phyloP scores from a whole-genome alignment of 78 protist genomes.

The Anaeramoeba flamelloides region DNA sequence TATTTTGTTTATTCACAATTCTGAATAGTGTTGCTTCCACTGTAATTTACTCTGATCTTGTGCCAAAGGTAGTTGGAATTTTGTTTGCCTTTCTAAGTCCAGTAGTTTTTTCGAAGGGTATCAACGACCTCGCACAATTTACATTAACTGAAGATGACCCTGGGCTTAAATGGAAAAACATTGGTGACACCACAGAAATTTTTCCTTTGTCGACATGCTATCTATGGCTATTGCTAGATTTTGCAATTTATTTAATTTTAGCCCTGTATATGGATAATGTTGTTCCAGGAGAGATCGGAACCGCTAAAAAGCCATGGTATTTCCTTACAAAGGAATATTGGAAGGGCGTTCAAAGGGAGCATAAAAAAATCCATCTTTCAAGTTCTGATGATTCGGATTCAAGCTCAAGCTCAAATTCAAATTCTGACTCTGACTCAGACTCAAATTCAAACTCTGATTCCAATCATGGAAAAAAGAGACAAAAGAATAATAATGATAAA shows the following conservation, averaged over 20 bases:
- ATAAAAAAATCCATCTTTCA: too few relatives aligned
- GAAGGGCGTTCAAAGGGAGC: too few relatives aligned
- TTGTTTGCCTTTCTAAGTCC: conserved; percentile 10
- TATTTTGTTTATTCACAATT: conserved; percentile 4
- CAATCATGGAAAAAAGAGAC: background rate
- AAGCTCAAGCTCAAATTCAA: too few relatives aligned
- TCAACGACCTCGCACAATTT: background rate
- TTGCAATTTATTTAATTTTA: conserved; percentile 13
- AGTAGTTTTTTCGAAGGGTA: conserved; percentile 8
- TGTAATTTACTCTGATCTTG: background rate
- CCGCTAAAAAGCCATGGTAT: conserved; percentile 8
- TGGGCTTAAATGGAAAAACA: background rate
- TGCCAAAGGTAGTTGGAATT: background rate
- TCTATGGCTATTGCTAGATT: conserved; percentile 3
- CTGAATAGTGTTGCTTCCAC: background rate
- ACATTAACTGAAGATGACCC: background rate
- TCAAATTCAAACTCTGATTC: background rate
- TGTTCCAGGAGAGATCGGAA: conserved; percentile 15
- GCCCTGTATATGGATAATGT: conserved; percentile 25
- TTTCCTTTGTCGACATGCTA: background rate
- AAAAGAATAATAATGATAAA: background rate
- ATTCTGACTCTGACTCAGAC: too few relatives aligned
- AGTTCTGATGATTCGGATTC: too few relatives aligned
- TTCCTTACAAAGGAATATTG: conserved; percentile 16
- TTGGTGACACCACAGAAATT: background rate